Percentiles rank a stretch among this genome's conserved stretches.
Conservation (phyloP, 2,329 filamentous ascomycete species). For the Pseudogymnoascus sp. region DNA sequence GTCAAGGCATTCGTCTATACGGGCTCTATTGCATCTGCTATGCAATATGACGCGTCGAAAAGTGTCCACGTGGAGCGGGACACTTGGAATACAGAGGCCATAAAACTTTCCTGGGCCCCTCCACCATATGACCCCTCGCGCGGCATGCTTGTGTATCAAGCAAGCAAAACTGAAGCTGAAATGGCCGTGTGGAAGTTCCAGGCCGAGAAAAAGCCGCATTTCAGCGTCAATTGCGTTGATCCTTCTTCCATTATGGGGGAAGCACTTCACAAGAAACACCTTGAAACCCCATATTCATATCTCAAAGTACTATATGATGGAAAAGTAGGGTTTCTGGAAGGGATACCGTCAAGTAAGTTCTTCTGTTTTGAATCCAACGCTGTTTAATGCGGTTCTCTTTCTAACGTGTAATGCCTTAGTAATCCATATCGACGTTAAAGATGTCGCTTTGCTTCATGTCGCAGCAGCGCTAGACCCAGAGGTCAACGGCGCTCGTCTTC, state of each 20-base stretch:
- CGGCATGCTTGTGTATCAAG: slow-evolving; percentile 23
- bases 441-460: slow-evolving; percentile 27
- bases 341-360: not conserved
- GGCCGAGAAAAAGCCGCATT: slow-evolving; percentile 23
- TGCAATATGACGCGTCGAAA: not conserved
- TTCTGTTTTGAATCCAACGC: not conserved
- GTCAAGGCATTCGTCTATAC: slow-evolving; percentile 32
- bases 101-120: slow-evolving; percentile 27
- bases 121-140: slow-evolving; percentile 20
- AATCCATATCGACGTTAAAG: slow-evolving; percentile 24
- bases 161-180: slow-evolving; percentile 29
- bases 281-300: slow-evolving; percentile 6
- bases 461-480: slow-evolving; percentile 24
- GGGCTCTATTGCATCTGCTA: slow-evolving; percentile 18
- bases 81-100: slow-evolving; percentile 29
- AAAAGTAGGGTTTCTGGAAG: not conserved
- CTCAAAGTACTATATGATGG: not conserved
- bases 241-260: slow-evolving; percentile 16
- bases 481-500: slow-evolving; percentile 24
- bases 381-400: not conserved
- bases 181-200: slow-evolving; percentile 27
- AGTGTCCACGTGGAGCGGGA: slow-evolving; percentile 17
- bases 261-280: slow-evolving; percentile 20
- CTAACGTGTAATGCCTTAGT: slow-evolving; percentile 13
- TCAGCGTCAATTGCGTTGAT: slow-evolving; percentile 22